Base-by-base conservation (phyloP, 495 filamentous ascomycete species). In the Pyrenopolyporus hunteri region DNA sequence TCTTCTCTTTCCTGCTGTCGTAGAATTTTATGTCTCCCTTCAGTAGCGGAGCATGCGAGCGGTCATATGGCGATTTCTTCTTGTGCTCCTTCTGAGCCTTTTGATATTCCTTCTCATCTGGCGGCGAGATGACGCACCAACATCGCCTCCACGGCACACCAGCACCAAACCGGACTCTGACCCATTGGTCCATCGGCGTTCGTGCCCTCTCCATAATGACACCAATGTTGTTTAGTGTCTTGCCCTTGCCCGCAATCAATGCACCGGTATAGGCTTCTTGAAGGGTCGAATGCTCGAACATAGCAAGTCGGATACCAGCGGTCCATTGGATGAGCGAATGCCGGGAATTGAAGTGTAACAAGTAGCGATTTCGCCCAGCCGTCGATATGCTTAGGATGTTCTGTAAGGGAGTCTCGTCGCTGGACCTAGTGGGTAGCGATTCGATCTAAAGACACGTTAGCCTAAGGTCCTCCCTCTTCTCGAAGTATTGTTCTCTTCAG, bases 201-300 rank as follows among this genome's bases (percentile, higher is more conserved):
- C 82, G 84, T 17, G 86, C 81, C 44, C 90, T 85, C 57, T 93
- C 89, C 80, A 97, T 87, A 57, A 99, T 93, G 8, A 85, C 70
- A 44, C 85, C 85, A 68, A 98, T 97, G 62, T 89, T 91, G 74
- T 96, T 96, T 39, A 99, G 75, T 0, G 70, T 68, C 68, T 91
- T 96, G 13, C 92, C 95, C 73, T 97, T 99, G 39, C 93, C 94
- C 0, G 93, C 95, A 69, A 99, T 92, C 40, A 99, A 79, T 25
- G 94, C 91, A 10, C 94, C 94, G 0, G 95, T 98, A 69, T 99
- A 99, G 6, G 93, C 91, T 76, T 99, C 94, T 69, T 97, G 93
- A 7, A 99, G 77, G 2, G 91, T 92, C 0, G 90, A 84, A 66
- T 97, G 90, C 74, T 99, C 94, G 69, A 88, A 99, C 87, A 99